Conservation (phyloP, 78 protist genomes). For the Speleostelium caveatum region DNA sequence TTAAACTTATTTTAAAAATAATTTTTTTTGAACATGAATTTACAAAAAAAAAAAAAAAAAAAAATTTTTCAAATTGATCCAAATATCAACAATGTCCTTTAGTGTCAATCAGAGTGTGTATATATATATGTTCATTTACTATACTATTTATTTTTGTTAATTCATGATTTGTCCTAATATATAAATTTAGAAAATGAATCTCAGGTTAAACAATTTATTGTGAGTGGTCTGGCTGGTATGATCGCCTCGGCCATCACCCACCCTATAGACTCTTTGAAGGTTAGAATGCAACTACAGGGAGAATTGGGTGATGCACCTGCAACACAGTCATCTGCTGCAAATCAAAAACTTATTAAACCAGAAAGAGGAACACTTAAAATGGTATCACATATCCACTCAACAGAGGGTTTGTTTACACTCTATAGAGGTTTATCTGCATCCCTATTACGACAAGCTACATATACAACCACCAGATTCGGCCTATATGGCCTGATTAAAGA, state of each 20-base stretch:
- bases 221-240: slow-evolving; percentile 73
- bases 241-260: slow-evolving; percentile 63
- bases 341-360: background rate
- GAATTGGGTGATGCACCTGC: background rate
- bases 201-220: slow-evolving; percentile 51
- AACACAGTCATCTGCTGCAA: background rate
- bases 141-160: background rate
- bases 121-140: too few species aligned
- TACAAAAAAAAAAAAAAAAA: too few species aligned
- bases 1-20: too few species aligned
- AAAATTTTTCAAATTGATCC: background rate
- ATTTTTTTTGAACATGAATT: too few species aligned
- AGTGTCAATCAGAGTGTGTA: background rate
- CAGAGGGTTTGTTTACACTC: slow-evolving; percentile 74
- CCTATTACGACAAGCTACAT: slow-evolving; percentile 80
- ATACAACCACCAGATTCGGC: slow-evolving; percentile 81
- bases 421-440: slow-evolving; percentile 82
- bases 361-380: slow-evolving; percentile 57
- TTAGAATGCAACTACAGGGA: slow-evolving; percentile 77
- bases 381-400: slow-evolving; percentile 34
- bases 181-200: slow-evolving; percentile 16
- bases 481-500: slow-evolving; percentile 67
- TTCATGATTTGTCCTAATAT: background rate
- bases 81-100: background rate
- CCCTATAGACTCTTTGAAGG: slow-evolving; percentile 81